phyloP scores from a whole-genome alignment of 2,329 filamentous ascomycete genomes.

The Catunica adiposa region DNA sequence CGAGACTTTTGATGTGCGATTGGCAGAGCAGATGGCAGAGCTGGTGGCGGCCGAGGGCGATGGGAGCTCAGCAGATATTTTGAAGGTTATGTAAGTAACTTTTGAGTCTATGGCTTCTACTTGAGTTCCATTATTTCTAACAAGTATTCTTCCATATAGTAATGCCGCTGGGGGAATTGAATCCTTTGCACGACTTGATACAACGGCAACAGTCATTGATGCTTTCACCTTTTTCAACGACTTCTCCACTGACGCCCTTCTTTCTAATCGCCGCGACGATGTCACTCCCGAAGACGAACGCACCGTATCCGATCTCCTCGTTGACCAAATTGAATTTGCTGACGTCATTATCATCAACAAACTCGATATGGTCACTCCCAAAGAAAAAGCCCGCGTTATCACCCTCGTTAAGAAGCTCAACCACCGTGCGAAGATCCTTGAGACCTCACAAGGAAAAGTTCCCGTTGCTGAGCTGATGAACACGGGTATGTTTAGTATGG shows the following conservation, averaged over 20 bases:
- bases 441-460: conserved; percentile 41
- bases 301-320: conserved; percentile 59
- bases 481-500: conserved; percentile 47
- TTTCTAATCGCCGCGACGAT: conserved; percentile 46
- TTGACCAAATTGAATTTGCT: conserved; percentile 63
- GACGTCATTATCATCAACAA: conserved; percentile 61
- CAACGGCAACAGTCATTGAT: conserved; percentile 56
- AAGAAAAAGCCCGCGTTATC: conserved; percentile 29
- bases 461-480: conserved; percentile 47
- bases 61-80: conserved; percentile 21
- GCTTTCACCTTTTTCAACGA: conserved; percentile 57
- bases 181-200: conserved; percentile 50
- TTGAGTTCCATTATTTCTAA: background rate
- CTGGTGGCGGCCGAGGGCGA: conserved; percentile 23
- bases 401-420: conserved; percentile 46
- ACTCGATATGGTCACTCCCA: conserved; percentile 37
- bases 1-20: conserved; percentile 49
- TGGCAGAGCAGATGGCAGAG: conserved; percentile 30
- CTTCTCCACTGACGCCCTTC: conserved; percentile 52
- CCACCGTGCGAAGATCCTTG: conserved; percentile 46
- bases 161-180: conserved; percentile 46
- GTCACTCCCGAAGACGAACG: conserved; percentile 52
- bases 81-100: conserved; percentile 23
- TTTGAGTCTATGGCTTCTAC: background rate
- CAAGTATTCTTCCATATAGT: conserved; percentile 16